A percentile compares a stretch with the other conserved stretches of the same genome.
Conservation (phyloP, 1,284 basidiomycete genomes). For the Salmacisia buchloeana region DNA sequence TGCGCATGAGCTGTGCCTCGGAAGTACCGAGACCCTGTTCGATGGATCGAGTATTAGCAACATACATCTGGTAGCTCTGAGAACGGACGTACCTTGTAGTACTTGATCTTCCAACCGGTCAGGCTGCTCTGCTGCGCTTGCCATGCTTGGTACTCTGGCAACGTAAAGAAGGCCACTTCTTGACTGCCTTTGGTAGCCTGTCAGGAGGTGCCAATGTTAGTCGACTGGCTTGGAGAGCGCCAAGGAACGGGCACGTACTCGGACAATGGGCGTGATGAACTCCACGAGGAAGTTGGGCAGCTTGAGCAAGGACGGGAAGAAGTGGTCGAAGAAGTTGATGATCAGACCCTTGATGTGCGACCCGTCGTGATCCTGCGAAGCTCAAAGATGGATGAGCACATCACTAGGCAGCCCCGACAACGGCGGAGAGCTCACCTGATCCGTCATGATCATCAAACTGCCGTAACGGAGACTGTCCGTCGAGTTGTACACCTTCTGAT, state of each 20-base stretch:
- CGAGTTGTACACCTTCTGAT: conserved; percentile 79
- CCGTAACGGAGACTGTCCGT: conserved; percentile 79
- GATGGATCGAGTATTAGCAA: neutral
- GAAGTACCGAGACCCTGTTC: conserved; percentile 90
- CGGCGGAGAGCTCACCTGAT: conserved; percentile 73
- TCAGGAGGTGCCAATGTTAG: conserved; percentile 17
- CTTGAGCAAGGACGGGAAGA: conserved; percentile 89
- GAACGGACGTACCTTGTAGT: conserved; percentile 50
- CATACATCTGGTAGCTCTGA: neutral
- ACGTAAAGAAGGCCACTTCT: conserved; percentile 86
- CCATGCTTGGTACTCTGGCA: conserved; percentile 96
- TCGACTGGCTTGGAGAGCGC: neutral
- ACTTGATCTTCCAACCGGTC: conserved; percentile 84
- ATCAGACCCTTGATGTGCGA: conserved; percentile 99
- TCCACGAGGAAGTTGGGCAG: conserved; percentile 91
- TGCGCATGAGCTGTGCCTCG: conserved; percentile 76
- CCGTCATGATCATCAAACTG: conserved; percentile 98
- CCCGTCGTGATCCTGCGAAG: conserved; percentile 78
- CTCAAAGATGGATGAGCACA: neutral
- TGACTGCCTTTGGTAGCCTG: conserved; percentile 66
- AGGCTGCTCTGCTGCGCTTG: conserved; percentile 71
- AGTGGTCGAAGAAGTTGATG: conserved; percentile 97
- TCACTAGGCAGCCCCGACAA: conserved; percentile 45
- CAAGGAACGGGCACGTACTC: conserved; percentile 57
- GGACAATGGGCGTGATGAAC: conserved; percentile 97